Evolutionary conservation across 305 asterid species (phyloP), one percentile per base, ranked within the genome.

Genomic region (Plantago lanceolata): DNA sequence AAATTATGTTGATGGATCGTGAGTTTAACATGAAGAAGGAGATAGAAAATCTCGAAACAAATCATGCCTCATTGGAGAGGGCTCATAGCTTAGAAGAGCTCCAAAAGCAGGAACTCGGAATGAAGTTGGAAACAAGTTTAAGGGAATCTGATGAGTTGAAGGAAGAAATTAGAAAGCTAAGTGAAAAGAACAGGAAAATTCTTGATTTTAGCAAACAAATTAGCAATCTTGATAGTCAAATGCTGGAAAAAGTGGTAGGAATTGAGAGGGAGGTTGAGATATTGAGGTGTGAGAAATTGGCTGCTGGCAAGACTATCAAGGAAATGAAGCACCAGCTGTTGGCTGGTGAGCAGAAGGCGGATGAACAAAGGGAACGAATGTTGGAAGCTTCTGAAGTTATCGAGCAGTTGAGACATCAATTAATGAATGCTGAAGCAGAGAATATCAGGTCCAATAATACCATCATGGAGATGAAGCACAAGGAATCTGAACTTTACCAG

Each of bases 11-110:
- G 21, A 48, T 37, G n/a, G 59, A 50, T 8, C 64, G 48, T 2
- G 83, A 73, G 43, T 63, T 65, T 18, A 47, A 40, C 8, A 18
- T 65, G 19, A 52, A 19, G 12, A 6, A 3, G 2, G 66, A 71
- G 56, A 4, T 67, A 14, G 61, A 48, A 51, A 57, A 21, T 35
- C 20, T 64, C 14, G 67, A 48, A 51, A 44, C 26, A 24, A 65
- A 61, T 21, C n/a, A 48, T 43, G 37, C 16, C 8, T 47, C 33
- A 15, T 13, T 59, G 21, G 64, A 45, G 68, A 68, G 24, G 15
- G 31, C 18, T 11, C 53, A 61, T 7, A 51, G 49, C 57, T 43
- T 47, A 17, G 17, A 28, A 0, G 72, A 61, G 71, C 50, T 49
- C 14, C 68, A 63, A n/a, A 70, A 31, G n/a, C 3, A 29, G 12